These are phyloP conservation scores for Maudiozyma saulgeensis DNA, from an alignment of 805 yeast genomes.

Conservation along the genomic window DNA sequence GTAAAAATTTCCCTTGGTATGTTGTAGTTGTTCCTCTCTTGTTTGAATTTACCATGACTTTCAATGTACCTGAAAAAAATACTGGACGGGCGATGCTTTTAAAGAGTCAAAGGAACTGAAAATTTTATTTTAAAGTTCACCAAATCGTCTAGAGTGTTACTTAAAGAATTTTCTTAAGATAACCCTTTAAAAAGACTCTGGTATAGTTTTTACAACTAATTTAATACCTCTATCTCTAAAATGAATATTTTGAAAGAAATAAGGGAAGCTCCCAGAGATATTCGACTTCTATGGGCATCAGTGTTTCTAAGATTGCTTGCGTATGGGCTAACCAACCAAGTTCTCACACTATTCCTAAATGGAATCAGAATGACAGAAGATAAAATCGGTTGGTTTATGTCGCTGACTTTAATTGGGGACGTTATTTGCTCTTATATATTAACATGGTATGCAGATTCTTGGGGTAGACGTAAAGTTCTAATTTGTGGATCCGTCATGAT, in stretches of 20 bases:
- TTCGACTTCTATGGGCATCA: slow-evolving; percentile 54
- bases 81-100: no score
- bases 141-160: background rate
- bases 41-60: no score
- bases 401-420: slow-evolving; percentile 72
- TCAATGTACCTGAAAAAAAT: no score
- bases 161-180: no score
- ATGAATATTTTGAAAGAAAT: slow-evolving; percentile 22
- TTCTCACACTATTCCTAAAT: slow-evolving; percentile 57
- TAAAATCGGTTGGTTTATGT: slow-evolving; percentile 69
- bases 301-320: slow-evolving; percentile 64
- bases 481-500: slow-evolving; percentile 55
- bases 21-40: no score
- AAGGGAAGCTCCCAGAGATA: slow-evolving; percentile 39
- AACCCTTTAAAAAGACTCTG: no score
- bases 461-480: slow-evolving; percentile 63
- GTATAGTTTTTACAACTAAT: no score
- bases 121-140: background rate
- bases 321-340: slow-evolving; percentile 73
- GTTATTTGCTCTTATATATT: slow-evolving; percentile 57
- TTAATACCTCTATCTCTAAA: background rate
- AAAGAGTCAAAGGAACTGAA: no score
- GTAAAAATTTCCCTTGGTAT: no score
- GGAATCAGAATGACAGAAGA: slow-evolving; percentile 46
- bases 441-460: slow-evolving; percentile 66